Evolutionary conservation across 345 rosid species (phyloP).

Genomic region (Gossypium sturtianum): DNA sequence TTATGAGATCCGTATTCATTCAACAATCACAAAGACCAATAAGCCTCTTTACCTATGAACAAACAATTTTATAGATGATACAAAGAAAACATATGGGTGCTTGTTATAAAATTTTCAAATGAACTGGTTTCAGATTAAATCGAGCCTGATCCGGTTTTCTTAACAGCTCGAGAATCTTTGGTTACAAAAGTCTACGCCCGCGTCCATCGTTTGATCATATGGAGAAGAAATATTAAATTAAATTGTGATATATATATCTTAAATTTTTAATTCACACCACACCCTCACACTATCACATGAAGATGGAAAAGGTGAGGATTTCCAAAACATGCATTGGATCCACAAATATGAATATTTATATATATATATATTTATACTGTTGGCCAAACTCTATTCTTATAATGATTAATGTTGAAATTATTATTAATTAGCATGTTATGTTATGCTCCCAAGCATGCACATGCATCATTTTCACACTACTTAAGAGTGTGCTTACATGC

Average conservation of each 20-base stretch:
- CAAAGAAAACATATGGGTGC: too few relatives aligned
- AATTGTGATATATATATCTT: too few relatives aligned
- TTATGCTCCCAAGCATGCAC: conserved; percentile 11
- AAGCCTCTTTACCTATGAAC: too few relatives aligned
- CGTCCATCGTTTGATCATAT: not conserved
- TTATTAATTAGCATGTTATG: conserved; percentile 1
- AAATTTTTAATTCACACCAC: not conserved
- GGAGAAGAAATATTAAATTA: not conserved
- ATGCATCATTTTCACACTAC: conserved; percentile 18
- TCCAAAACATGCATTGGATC: not conserved
- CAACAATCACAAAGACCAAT: too few relatives aligned
- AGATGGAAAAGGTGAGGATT: not conserved
- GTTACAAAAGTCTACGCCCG: not conserved
- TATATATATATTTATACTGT: not conserved
- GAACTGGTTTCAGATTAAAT: too few relatives aligned
- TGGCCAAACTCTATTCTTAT: not conserved
- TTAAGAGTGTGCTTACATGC: not conserved
- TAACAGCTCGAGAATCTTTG: too few relatives aligned
- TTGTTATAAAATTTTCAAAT: too few relatives aligned
- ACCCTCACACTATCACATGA: not conserved
- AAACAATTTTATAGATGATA: too few relatives aligned
- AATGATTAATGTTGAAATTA: conserved; percentile 4
- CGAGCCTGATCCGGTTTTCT: too few relatives aligned
- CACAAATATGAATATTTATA: not conserved
- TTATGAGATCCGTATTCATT: too few relatives aligned